Evolutionary conservation across 2,329 filamentous ascomycete genomes (phyloP), one percentile per base, ranked within the genome.

Genomic region (Ophiostoma ulmi): DNA sequence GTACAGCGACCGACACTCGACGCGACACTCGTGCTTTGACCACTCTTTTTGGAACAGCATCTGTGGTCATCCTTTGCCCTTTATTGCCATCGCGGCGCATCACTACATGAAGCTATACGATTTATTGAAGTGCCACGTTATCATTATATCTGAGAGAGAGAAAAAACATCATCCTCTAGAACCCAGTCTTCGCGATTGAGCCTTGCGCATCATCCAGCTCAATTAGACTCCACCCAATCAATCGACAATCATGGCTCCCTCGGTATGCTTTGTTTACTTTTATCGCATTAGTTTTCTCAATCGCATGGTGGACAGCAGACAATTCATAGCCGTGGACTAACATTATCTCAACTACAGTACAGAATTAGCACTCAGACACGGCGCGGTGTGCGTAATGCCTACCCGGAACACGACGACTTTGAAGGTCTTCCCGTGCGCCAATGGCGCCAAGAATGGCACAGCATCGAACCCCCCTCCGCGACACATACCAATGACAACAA

Each of bases 371-470:
- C 74, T 63, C 78, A 87, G 80, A 88, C 86, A 69, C 81, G 86
- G 77, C 85, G 86, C 73, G 85, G 86, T 73, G 85, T 84, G 73
- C 83, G 86, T 71, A 80, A 83, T 73, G 84, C 82, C 69, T 87
- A 86, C 73, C 81, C 84, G 55, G 86, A 88, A 74, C 86, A 87
- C 75, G 86, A 88, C 76, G 86, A 88, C 73, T 88, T 88, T 70
- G 86, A 88, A 80, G 86, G 93, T 72, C 85, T 97, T 13, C 94
- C 94, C 20, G 91, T 97, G 71, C 90, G 93, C 77, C 93, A 97
- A 86, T 98, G 93, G 91, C 89, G 91, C 70, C 88, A 91, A 74
- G 88, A 91, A 72, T 83, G 83, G 80, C 85, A 92, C 71, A 90
- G 82, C 61, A 82, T 94, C 77, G 88, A 88, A 74, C 89, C 92